Base-by-base conservation (phyloP, 371 early-diverging fungal species). In the Massospora cicadina region DNA sequence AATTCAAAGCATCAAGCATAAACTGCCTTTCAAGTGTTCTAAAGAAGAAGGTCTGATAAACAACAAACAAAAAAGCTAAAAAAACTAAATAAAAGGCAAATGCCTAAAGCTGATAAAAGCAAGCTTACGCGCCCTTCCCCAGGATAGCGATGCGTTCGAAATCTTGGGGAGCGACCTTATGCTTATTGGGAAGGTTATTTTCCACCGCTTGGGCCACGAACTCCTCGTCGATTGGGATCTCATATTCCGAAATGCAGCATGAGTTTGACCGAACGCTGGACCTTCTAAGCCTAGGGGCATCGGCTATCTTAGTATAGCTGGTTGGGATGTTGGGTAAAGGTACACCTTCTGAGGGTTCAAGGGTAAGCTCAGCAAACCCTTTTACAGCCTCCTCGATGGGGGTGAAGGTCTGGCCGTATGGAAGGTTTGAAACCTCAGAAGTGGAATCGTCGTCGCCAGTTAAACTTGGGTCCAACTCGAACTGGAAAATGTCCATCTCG, bases 101-200 rank as follows among this genome's bases (percentile, higher is more conserved):
- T n/a, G n/a, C 26, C 1, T 23, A 12, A 29, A 24, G 23, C 57
- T 25, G 12, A 21, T 57, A 57, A 57, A 57, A 26, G 7, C 10
- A 27, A 2, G 32, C 60, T 60, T 60, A 60, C 60, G 28, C 60
- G 2, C 60, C 60, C 30, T 60, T 60, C 32, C 60, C 60, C 3
- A 60, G 30, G 10, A 60, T 32, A 27, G 21, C 24, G 17, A 27
- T 5, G 21, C 30, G 25, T n/a, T 30, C 60, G 21, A 28, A 56
- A 21, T 54, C 33, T 55, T 54, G 17, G 32, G 56, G 53, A 27
- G 55, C 29, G 17, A 13, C 30, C 23, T 12, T 55, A 21, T 55
- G 26, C 2, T 0, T 61, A 25, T 65, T 29, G 27, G 27, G 58
- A 23, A 25, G 17, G 1, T 53, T 21, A 2, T n/a, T 12, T 58